These are phyloP conservation scores for Colletotrichum australisinense DNA, from an alignment of 2,329 filamentous ascomycete genomes.

Conservation along the genomic window DNA sequence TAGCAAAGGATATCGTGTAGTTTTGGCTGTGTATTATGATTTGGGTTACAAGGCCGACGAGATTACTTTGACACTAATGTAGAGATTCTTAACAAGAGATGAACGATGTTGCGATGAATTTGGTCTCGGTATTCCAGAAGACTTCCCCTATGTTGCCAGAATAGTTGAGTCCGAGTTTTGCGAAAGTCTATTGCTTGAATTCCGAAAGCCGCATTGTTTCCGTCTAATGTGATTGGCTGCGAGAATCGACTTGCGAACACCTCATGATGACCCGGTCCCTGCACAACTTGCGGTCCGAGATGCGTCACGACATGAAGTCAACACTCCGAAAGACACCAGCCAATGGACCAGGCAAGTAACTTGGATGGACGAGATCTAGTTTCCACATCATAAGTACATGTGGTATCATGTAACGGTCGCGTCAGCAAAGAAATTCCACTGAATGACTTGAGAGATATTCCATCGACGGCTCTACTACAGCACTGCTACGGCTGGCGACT, in stretches of 20 bases:
- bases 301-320: neutral
- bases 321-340: neutral
- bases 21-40: neutral
- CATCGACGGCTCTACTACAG: neutral
- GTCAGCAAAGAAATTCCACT: neutral
- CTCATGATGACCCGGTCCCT: neutral
- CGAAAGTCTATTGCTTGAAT: neutral
- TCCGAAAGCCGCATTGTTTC: neutral
- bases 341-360: neutral
- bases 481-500: neutral
- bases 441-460: neutral
- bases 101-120: neutral
- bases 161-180: neutral
- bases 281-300: constrained; percentile 7
- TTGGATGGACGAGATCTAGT: neutral
- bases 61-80: constrained; percentile 11
- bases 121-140: neutral
- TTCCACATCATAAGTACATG: neutral
- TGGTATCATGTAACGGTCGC: neutral
- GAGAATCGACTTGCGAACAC: neutral
- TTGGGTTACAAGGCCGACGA: neutral
- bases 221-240: neutral
- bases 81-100: constrained; percentile 19
- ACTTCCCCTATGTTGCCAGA: neutral
- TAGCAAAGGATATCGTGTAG: neutral